phyloP scores from a whole-genome alignment of 1,284 basidiomycete species.

The Tetrapyrgos nigripes region DNA sequence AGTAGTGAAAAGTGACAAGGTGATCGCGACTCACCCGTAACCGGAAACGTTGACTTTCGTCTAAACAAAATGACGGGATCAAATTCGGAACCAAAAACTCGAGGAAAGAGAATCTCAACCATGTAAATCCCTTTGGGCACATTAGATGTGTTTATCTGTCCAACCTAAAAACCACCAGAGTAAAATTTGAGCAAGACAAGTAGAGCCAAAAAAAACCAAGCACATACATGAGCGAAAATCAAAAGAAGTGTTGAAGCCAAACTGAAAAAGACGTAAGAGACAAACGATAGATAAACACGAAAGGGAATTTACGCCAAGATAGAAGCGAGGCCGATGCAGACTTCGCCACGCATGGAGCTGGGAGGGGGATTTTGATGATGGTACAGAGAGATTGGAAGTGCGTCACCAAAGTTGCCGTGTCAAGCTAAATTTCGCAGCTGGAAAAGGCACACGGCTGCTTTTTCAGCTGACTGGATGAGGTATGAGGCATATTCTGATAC shows the following conservation, averaged over 20 bases:
- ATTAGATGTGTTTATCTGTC: constrained; percentile 78
- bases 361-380: no score
- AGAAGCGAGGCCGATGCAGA: constrained; percentile 72
- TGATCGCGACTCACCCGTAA: constrained; percentile 61
- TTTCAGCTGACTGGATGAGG: no score
- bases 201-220: constrained; percentile 13
- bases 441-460: no score
- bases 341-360: constrained; percentile 68
- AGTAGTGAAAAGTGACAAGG: constrained; percentile 6
- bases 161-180: constrained; percentile 58
- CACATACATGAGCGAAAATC: constrained; percentile 76
- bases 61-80: constrained; percentile 44
- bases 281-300: constrained; percentile 10
- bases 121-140: constrained; percentile 76
- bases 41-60: constrained; percentile 70
- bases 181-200: constrained; percentile 37
- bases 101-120: constrained; percentile 45
- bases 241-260: constrained; percentile 70
- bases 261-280: constrained; percentile 44
- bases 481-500: no score
- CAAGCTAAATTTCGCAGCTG: no score
- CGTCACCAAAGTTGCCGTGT: no score
- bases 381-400: no score
- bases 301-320: constrained; percentile 64
- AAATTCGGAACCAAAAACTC: constrained; percentile 15